A percentile compares a stretch with the other conserved stretches of the same genome.
phyloP scores from a whole-genome alignment of 1,139 yeast species.

The Pichia norvegensis region DNA sequence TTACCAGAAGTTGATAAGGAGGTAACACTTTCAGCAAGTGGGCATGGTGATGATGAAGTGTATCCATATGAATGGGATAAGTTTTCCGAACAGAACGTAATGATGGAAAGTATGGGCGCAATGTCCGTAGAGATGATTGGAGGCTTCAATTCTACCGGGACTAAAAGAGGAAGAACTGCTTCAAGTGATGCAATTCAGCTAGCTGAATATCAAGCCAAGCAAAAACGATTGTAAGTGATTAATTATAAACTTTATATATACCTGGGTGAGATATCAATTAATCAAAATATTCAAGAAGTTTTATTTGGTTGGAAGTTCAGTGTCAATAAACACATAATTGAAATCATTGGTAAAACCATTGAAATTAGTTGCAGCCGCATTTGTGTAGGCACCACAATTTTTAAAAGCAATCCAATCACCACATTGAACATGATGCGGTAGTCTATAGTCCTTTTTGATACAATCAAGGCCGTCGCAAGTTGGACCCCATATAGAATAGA shows the following conservation, averaged over 20 bases:
- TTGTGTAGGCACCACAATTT: conserved; percentile 87
- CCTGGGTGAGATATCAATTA: neutral
- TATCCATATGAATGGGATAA: neutral
- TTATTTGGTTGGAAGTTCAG: conserved; percentile 12
- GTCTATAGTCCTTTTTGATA: conserved; percentile 44
- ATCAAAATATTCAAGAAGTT: neutral
- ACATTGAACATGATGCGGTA: conserved; percentile 56
- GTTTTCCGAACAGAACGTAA: neutral
- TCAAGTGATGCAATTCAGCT: conserved; percentile 5
- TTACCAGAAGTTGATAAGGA: neutral
- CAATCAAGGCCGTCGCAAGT: conserved; percentile 97
- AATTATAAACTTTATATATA: neutral
- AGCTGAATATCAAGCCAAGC: neutral
- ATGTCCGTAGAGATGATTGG: conserved; percentile 17
- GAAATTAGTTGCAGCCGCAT: conserved; percentile 82
- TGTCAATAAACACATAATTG: conserved; percentile 22
- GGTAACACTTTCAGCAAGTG: conserved; percentile 11
- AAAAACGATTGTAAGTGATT: neutral
- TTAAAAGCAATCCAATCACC: conserved; percentile 94
- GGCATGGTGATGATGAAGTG: conserved; percentile 18
- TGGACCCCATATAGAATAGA: conserved; percentile 91
- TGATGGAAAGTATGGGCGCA: conserved; percentile 7
- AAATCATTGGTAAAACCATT: conserved; percentile 59
- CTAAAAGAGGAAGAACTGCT: conserved; percentile 12
- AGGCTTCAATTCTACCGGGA: conserved; percentile 12